Base-by-base conservation (phyloP, 768 basidiomycete genomes). In the Fomitopsis serialis region DNA sequence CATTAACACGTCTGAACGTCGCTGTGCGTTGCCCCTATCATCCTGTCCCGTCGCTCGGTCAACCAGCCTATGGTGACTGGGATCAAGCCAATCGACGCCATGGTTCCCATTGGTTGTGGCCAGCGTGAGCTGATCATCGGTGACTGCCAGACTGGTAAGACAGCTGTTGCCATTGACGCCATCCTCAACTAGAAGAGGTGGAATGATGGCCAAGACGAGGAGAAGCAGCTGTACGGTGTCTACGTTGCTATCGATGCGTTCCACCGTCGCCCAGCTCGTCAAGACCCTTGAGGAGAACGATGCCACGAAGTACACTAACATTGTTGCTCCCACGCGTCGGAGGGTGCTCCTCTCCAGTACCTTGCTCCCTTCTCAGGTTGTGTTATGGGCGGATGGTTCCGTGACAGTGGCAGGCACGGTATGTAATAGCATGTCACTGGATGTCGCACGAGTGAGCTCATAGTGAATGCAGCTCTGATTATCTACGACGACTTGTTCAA, bases 341-440 rank as follows among this genome's bases (percentile, higher is more conserved):
- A 99, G 78, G 97, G 97, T 65, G 97, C 97, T 63, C 97, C 97
- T 63, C 82, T 99, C 53, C 97, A 99, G 72, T 99, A 98, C 78
- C 90, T 99, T 64, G 97, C 97, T 66, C 97, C 97, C 62, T 99
- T 99, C 92, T 96, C 97, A 62, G 97, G 97, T 59, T 96, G 93
- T 75, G 97, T 97, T 66, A 99, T 99, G 94, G 97, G 97, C 71
- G 97, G 98, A 78, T 99, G 96, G 96, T 99, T 99, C 97, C 91
- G 93, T 76, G 97, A 99, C 78, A 99, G 98, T 72, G 96, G 94
- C 78, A 98, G 96, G 79, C 97, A 99, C 74, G 95, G 89, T 89
- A 65, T 51, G 84, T 63, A 22, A n/a, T 7, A n/a, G n/a, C n/a
- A n/a, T 37, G 15, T 22, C 19, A 11, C 37, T 1, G 45, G 93